Conservation (phyloP, 495 filamentous ascomycete genomes). For the Neurospora cerealis region DNA sequence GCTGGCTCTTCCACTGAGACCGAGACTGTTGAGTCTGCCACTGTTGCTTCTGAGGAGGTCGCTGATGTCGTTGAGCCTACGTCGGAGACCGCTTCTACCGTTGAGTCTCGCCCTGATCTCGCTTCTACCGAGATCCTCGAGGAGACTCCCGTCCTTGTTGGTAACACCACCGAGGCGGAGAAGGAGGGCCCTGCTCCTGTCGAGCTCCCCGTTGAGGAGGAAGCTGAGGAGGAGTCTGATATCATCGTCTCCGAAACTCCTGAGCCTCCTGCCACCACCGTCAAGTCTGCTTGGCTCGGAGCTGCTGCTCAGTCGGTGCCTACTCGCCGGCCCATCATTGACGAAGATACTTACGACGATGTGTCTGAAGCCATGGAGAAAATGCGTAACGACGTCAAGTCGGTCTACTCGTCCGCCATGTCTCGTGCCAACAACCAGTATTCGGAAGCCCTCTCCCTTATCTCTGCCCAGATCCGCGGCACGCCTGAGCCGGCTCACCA, state of each 20-base stretch:
- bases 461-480: conserved; percentile 56
- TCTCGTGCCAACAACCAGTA: conserved; percentile 53
- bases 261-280: conserved; percentile 2
- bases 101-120: conserved; percentile 8
- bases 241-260: not conserved
- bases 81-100: conserved; percentile 4
- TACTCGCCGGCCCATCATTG: conserved; percentile 28
- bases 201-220: conserved; percentile 18
- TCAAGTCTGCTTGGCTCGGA: conserved; percentile 36
- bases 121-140: conserved; percentile 14
- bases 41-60: conserved; percentile 5
- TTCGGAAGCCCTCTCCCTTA: conserved; percentile 52
- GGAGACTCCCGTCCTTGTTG: conserved; percentile 15
- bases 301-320: conserved; percentile 36
- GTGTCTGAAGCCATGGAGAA: conserved; percentile 56
- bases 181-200: conserved; percentile 51
- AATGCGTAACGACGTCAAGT: conserved; percentile 38
- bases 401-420: conserved; percentile 52
- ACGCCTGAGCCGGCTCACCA: conserved; percentile 51
- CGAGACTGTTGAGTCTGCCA: not conserved
- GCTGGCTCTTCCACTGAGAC: not conserved
- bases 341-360: conserved; percentile 33
- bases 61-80: conserved; percentile 12
- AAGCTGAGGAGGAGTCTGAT: not conserved
- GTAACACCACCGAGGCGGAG: conserved; percentile 17